Base-by-base conservation (phyloP, 495 filamentous ascomycete genomes). In the Aspergillus homomorphus region DNA sequence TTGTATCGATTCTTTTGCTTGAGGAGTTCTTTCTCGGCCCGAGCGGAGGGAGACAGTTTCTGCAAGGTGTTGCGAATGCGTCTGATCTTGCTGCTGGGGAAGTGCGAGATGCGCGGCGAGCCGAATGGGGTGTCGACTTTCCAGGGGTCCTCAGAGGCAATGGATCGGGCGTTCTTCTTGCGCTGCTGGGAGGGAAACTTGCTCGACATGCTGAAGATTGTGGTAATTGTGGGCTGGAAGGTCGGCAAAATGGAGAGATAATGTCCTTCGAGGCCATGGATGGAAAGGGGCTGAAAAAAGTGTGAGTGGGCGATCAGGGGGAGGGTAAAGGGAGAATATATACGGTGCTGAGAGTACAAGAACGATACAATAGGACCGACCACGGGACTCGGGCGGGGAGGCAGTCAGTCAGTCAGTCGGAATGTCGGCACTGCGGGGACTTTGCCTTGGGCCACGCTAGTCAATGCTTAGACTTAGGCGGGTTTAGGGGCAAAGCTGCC, bases 1-100 rank as follows among this genome's bases (percentile, higher is more conserved):
- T 74, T 78, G 66, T 67, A 70, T 44, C 72, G 66, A 45, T 72
- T 77, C 63, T 75, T 73, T 45, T 73, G 70, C 57, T 69, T 71
- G 5, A 79, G 62, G 19, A 75, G 59, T 55, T 78, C 71, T 43
- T 69, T 66, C 50, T 80, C 75, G 12, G 75, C 74, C 8, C 72
- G 62, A 5, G 76, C 69, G 12, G 74, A 61, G 9, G 70, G 72
- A 0, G 72, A 68, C 1, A 73, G 53, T 48, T 76, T 77, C 4
- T 67, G 69, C 0, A 79, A 62, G 0, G 73, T 76, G 21, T 75
- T 62, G 43, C 71, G 75, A 15, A 79, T 61, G 12, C 73, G 72
- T 28, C 67, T 64, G 44, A 79, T 77, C 18, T 73, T 70, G 2
- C 57, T 60, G 15, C 63, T 67, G 3, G 67, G 62, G 45, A 73